These are phyloP conservation scores for Aaosphaeria arxii DNA, from an alignment of 2,329 filamentous ascomycete genomes.

Conservation along the genomic window DNA sequence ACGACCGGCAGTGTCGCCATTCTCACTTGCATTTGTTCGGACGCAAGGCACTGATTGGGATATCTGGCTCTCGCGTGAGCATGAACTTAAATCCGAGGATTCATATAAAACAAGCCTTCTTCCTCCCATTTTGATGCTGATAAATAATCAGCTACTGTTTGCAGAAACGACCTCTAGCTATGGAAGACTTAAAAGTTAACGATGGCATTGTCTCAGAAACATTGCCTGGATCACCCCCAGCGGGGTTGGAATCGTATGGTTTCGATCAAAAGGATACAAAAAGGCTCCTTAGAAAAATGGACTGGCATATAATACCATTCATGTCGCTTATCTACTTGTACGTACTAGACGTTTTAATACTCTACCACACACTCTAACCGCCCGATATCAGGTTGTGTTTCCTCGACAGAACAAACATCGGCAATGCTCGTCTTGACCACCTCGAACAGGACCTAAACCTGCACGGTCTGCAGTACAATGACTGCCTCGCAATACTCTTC, in stretches of 20 bases:
- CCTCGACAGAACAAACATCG: conserved; percentile 52
- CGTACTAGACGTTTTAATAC: conserved; percentile 7
- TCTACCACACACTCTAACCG: neutral
- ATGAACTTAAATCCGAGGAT: no score
- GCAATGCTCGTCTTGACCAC: conserved; percentile 39
- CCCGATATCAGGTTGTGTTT: conserved; percentile 44
- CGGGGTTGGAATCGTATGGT: conserved; percentile 18
- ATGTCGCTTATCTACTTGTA: conserved; percentile 58
- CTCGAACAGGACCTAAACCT: conserved; percentile 36
- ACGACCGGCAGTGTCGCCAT: no score
- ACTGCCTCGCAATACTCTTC: conserved; percentile 55
- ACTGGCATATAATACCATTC: conserved; percentile 58
- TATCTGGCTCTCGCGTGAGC: no score
- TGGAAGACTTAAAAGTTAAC: neutral
- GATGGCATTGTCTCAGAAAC: neutral
- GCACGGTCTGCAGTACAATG: conserved; percentile 54
- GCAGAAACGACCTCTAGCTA: no score
- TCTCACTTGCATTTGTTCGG: no score
- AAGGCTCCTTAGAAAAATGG: conserved; percentile 52
- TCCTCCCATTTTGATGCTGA: no score
- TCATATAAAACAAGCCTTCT: no score
- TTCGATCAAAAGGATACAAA: conserved; percentile 46
- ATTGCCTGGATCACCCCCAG: conserved; percentile 5
- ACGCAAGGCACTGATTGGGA: no score
- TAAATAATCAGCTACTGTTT: no score